These are phyloP conservation scores for Lycium ferocissimum DNA, from an alignment of 257 asterid species.

Conservation along the genomic window DNA sequence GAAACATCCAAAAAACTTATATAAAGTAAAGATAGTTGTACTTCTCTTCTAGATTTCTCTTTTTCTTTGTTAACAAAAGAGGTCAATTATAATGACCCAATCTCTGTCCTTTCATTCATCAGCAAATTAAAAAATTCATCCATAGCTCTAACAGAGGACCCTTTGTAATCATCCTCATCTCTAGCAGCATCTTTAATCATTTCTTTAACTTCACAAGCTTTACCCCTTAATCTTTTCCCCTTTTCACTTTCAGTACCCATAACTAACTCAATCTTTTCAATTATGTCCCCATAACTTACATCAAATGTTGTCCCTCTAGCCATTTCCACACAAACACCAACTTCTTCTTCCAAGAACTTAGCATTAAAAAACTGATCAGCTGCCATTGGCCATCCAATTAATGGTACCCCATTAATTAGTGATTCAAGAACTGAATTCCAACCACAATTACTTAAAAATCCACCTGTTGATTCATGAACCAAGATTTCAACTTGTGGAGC, in stretches of 20 bases:
- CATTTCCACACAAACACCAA: conserved; percentile 61
- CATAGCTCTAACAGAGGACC: conserved; percentile 57
- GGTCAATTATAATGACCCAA: too few relatives aligned
- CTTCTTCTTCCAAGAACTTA: conserved; percentile 51
- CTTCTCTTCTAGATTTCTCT: too few relatives aligned
- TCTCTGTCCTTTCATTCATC: too few relatives aligned
- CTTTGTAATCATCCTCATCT: conserved; percentile 43
- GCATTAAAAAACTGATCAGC: conserved; percentile 70
- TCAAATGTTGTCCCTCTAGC: conserved; percentile 59
- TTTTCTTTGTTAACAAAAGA: too few relatives aligned
- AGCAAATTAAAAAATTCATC: conserved; percentile 45
- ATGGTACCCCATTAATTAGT: conserved; percentile 53
- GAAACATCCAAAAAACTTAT: neutral
- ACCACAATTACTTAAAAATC: conserved; percentile 60
- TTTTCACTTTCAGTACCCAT: conserved; percentile 45
- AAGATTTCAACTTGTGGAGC: conserved; percentile 66
- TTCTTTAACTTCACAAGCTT: conserved; percentile 41
- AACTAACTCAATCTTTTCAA: conserved; percentile 50
- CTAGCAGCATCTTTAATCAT: conserved; percentile 40
- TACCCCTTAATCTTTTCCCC: conserved; percentile 45
- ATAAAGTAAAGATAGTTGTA: too few relatives aligned
- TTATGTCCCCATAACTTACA: conserved; percentile 51
- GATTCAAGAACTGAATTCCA: conserved; percentile 73
- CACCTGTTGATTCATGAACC: conserved; percentile 51
- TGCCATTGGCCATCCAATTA: conserved; percentile 67